A percentile compares a stretch with the other conserved stretches of the same genome.
Conservation (phyloP, 768 basidiomycete species). For the Kockovaella imperatae region DNA sequence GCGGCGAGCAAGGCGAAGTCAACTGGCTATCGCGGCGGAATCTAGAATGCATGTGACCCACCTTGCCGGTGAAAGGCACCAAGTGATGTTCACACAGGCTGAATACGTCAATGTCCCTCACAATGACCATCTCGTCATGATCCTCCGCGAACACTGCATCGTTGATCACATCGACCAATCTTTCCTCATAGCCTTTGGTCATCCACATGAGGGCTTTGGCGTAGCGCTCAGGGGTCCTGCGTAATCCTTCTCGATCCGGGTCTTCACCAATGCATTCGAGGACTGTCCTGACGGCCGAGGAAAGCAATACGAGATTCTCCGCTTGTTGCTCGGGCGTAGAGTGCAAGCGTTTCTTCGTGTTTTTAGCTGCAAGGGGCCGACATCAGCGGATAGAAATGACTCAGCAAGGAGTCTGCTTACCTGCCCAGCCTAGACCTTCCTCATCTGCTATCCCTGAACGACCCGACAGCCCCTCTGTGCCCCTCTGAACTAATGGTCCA, state of each 20-base stretch:
- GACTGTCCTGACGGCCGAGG: slow-evolving; percentile 76
- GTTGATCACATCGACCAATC: slow-evolving; percentile 92
- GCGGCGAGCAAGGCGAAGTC: neutral
- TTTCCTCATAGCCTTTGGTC: slow-evolving; percentile 97
- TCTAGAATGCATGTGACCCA: slow-evolving; percentile 47
- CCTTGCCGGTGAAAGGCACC: slow-evolving; percentile 96
- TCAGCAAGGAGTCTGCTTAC: too few relatives aligned
- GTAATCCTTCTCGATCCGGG: slow-evolving; percentile 85
- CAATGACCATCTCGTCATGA: slow-evolving; percentile 99
- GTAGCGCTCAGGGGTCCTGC: slow-evolving; percentile 87
- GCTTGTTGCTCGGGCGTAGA: slow-evolving; percentile 66
- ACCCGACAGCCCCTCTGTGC: slow-evolving; percentile 8
- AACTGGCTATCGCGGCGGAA: slow-evolving; percentile 7
- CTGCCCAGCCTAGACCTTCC: slow-evolving; percentile 83
- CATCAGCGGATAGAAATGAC: neutral
- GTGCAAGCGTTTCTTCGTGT: slow-evolving; percentile 73
- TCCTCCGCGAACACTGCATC: slow-evolving; percentile 97
- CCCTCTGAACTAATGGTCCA: slow-evolving; percentile 48
- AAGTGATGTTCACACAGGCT: slow-evolving; percentile 98
- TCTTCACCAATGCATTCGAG: slow-evolving; percentile 98
- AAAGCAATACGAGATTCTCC: slow-evolving; percentile 66
- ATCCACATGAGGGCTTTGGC: slow-evolving; percentile 98
- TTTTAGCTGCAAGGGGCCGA: slow-evolving; percentile 70
- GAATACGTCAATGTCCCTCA: slow-evolving; percentile 92
- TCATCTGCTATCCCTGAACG: slow-evolving; percentile 39